Evolutionary conservation across 176 grass and related monocot genomes (phyloP).

Genomic region (Hordeum marinum): DNA sequence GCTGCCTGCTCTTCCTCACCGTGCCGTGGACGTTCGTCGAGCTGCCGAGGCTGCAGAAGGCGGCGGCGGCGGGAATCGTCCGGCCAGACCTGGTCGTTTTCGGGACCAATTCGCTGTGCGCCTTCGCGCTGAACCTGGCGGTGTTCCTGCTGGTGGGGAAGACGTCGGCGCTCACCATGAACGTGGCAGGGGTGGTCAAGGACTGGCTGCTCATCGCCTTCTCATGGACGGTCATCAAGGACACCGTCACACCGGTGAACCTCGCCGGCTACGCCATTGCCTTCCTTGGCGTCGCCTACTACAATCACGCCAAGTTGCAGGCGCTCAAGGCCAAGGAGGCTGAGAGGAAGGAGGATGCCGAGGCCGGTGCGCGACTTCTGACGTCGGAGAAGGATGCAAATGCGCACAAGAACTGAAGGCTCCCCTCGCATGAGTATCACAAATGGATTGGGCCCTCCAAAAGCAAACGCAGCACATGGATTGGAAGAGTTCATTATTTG

Average conservation of each 20-base stretch:
- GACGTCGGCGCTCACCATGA: constrained; percentile 93
- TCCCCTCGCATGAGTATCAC: no score
- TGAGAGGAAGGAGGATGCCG: constrained; percentile 72
- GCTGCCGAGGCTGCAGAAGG: constrained; percentile 53
- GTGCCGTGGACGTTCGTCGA: constrained; percentile 73
- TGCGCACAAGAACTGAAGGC: constrained; percentile 36
- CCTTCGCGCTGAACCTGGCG: constrained; percentile 83
- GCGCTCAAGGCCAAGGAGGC: constrained; percentile 96
- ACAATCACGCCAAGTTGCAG: constrained; percentile 94
- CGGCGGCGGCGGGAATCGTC: constrained; percentile 31
- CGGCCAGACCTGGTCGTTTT: constrained; percentile 72
- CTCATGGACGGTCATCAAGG: constrained; percentile 89
- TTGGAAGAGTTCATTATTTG: not conserved
- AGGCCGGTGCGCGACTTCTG: constrained; percentile 39
- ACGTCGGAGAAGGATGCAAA: not conserved
- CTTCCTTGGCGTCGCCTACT: constrained; percentile 85
- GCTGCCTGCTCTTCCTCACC: constrained; percentile 76
- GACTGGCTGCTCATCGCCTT: constrained; percentile 96
- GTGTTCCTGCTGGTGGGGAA: constrained; percentile 92
- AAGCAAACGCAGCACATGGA: not conserved
- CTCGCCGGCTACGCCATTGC: constrained; percentile 84
- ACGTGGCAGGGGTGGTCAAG: constrained; percentile 89
- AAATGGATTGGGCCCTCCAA: no score
- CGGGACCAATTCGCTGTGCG: constrained; percentile 76
- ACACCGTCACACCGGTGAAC: constrained; percentile 81